Evolutionary conservation across 768 basidiomycete genomes (phyloP), one percentile per base, ranked within the genome.

Genomic region (Sistotremastrum suecicum): DNA sequence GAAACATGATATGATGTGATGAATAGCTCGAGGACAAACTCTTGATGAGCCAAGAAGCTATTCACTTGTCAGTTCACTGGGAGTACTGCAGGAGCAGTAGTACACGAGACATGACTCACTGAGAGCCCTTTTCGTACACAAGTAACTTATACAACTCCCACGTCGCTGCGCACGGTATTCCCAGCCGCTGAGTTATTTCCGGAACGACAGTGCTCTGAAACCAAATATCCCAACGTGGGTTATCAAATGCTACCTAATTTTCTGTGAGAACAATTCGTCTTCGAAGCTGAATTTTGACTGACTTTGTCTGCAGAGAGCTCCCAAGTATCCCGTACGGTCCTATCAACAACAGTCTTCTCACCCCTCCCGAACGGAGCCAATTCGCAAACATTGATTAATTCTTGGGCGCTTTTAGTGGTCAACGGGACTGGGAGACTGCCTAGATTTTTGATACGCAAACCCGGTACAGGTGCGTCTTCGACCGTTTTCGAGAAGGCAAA

Each of bases 341-440:
- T 70, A 48, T 73, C 64, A 1, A 71, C 60, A 7, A 71, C 50
- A 0, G 68, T 72, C 7, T 60, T 54, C 34, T 65, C 61, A 11
- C 67, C 69, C 43, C 65, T 63, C 1, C 71, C 72, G 52, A 66
- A 74, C 1, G 70, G 68, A 3, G 72, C 68, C 51, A 66, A 66
- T 4, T 49, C 47, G 5, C 67, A 58, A 9, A 51, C 45, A 0
- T 56, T 49, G 28, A 66, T 68, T 39, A 75, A 59, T 1, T 54
- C 42, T 35, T 59, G 56, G 2, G 70, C 71, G 30, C 69, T 69
- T 3, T 63, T 55, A 34, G 54, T 47, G 38, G 54, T 65, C 1
- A 74, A 56, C 3, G 73, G 71, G 12, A 71, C 60, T 1, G 66
- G 68, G 35, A 73, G 49, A 11, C 56, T 35, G 0, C 73, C 71